Base-by-base conservation (phyloP, 75 land plant species). In the Picea glauca region DNA sequence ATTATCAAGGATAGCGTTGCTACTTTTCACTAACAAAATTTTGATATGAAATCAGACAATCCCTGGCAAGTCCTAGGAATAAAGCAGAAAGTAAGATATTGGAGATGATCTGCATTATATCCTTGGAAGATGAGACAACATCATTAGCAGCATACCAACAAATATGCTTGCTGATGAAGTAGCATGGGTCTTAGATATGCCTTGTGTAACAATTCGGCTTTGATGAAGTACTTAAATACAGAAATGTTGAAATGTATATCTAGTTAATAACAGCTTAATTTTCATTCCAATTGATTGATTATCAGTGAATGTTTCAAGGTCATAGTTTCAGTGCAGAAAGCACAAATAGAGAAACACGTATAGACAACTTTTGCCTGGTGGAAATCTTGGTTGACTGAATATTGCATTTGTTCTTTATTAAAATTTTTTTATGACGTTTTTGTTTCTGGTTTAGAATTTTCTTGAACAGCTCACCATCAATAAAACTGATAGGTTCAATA, bases 371-470 rank as follows among this genome's bases (percentile, higher is more conserved):
- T 43, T 70, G 38, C 73, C 35, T 66, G 6, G 38, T 43, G 54
- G 21, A 33, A 46, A n/a, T 40, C 54, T 38, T 11, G 8, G 54
- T 4, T 20, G n/a, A 70, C 73, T 40, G 12, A 70, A 43, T 70
- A 40, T 70, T 70, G 23, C n/a, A 40, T 70, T 68, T 70, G 35
- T 70, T 70, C 32, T 67, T 20, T 66, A 33, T 70, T 40, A 13
- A 20, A 0, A 8, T 70, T 43, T 14, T n/a, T 70, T 18, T 6
- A 38, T n/a, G n/a, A 43, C 50, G 50, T 18, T 17, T 35, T 70
- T 70, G 73, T 6, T 40, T 43, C 43, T 70, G 21, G 54, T 46
- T 46, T 46, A 8, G 9, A 46, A 46, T 7, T 46, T 70, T 18
- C 50, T 70, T 12, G 20, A 40, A 70, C 50, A 43, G 46, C 20